phyloP scores from a whole-genome alignment of 768 basidiomycete species.

The Suillus weaverae region DNA sequence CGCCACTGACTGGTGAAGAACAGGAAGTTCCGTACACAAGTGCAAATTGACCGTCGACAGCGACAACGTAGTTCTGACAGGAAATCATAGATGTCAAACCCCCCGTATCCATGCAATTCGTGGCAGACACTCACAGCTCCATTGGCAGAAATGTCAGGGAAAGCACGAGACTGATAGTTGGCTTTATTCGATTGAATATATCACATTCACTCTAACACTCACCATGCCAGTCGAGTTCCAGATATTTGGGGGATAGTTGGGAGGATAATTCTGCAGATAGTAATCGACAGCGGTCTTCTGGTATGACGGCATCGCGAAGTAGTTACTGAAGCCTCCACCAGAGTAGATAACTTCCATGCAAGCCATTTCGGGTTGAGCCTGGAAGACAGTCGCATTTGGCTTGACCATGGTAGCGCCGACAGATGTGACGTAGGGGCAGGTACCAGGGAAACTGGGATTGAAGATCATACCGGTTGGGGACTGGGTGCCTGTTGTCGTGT shows the following conservation, averaged over 20 bases:
- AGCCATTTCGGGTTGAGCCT: slow-evolving; percentile 27
- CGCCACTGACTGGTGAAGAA: slow-evolving; percentile 28
- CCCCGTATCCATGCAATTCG: slow-evolving; percentile 12
- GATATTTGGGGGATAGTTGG: slow-evolving; percentile 24
- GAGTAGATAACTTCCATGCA: slow-evolving; percentile 31
- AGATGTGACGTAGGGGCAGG: slow-evolving; percentile 46
- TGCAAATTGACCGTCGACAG: slow-evolving; percentile 19
- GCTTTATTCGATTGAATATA: background rate
- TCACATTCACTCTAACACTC: background rate
- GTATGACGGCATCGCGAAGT: slow-evolving; percentile 43
- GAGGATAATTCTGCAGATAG: slow-evolving; percentile 32
- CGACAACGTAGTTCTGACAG: slow-evolving; percentile 16
- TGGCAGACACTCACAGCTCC: slow-evolving; percentile 54
- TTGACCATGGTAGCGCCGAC: slow-evolving; percentile 50
- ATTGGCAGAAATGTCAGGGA: slow-evolving; percentile 18
- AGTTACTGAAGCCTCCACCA: slow-evolving; percentile 41
- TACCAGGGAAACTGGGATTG: slow-evolving; percentile 50
- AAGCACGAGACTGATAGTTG: slow-evolving; percentile 11
- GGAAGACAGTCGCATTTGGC: slow-evolving; percentile 29
- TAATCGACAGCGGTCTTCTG: slow-evolving; percentile 35
- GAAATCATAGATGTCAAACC: background rate
- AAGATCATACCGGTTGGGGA: slow-evolving; percentile 51
- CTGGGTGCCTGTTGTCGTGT: slow-evolving; percentile 21
- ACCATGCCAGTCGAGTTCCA: slow-evolving; percentile 33
- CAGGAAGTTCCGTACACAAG: slow-evolving; percentile 30